Evolutionary conservation across 1,139 yeast genomes (phyloP), one percentile per base, ranked within the genome.

Genomic region (Scheffersomyces lignicola): DNA sequence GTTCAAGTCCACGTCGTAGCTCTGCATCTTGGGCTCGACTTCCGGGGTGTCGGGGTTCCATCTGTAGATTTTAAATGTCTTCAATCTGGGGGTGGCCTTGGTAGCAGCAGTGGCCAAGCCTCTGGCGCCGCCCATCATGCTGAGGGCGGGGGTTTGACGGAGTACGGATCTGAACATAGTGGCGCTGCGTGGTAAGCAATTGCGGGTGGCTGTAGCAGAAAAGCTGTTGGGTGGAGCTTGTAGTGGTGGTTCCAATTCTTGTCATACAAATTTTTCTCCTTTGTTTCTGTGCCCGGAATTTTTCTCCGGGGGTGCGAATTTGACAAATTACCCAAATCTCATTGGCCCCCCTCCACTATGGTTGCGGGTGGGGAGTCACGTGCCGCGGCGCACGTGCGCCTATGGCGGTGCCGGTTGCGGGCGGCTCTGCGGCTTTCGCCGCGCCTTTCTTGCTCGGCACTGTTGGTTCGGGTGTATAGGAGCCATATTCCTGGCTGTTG

Each of bases 31-130:
- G 41, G 99, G 98, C 73, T 90, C 89, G 52, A 80, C 81, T 52
- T 87, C 92, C 36, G 98, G 99, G 40, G 88, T 79, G 60, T 92
- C 99, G 39, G 99, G 99, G 58, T 86, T 86, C 97, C 98, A 92
- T 73, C 98, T 82, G 76, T 92, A 92, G 52, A 92, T 82, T 61
- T 90, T 88, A 66, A 92, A 89, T 35, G 83, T 80, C 73, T 92
- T 92, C 51, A 83, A 47, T 47, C 83, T 74, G 39, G 83, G 80
- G 7, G 71, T 47, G 42, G 61, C 57, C 27, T 56, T 54, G 23
- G 60, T 53, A 40, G 65, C 67, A 35, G 56, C 56, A 30, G 76
- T 69, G 42, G 76, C 76, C 48, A 71, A 64, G 11, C 60, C 50
- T 55, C 76, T 65, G 36, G 54, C 33, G 10, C 41, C 33, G 24